These are phyloP conservation scores for Williopsis jadinii DNA, from an alignment of 1,139 yeast genomes.

Conservation along the genomic window DNA sequence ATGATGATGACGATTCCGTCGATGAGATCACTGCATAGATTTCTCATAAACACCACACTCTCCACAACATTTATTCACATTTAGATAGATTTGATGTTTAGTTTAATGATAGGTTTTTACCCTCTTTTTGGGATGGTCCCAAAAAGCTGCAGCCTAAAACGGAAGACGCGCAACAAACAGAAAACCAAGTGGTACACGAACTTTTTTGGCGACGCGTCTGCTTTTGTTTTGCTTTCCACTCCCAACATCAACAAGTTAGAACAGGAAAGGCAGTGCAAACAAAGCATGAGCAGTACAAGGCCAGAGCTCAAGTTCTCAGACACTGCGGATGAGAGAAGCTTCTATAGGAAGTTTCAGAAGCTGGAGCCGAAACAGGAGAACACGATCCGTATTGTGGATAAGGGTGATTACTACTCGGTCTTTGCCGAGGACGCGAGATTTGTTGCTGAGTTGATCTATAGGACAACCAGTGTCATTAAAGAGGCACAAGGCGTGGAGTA, in stretches of 20 bases:
- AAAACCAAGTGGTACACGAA: too few relatives aligned
- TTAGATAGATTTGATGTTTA: too few relatives aligned
- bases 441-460: conserved; percentile 78
- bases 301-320: conserved; percentile 74
- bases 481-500: conserved; percentile 41
- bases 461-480: conserved; percentile 75
- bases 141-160: too few relatives aligned
- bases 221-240: too few relatives aligned
- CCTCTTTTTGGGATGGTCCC: too few relatives aligned
- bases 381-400: conserved; percentile 64
- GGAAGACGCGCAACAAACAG: too few relatives aligned
- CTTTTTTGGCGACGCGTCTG: too few relatives aligned
- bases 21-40: conserved; percentile 5
- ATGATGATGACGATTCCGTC: conserved; percentile 9
- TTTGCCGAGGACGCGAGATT: conserved; percentile 71
- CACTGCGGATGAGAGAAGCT: conserved; percentile 34
- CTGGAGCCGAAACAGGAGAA: conserved; percentile 42
- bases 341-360: conserved; percentile 49
- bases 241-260: too few relatives aligned
- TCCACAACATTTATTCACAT: too few relatives aligned
- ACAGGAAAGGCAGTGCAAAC: too few relatives aligned
- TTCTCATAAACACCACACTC: too few relatives aligned
- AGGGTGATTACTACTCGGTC: conserved; percentile 70
- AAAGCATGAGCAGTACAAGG: conserved; percentile 29
- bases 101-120: too few relatives aligned